phyloP scores from a whole-genome alignment of 2,329 filamentous ascomycete genomes.

The Sporothrix brunneoviolacea region DNA sequence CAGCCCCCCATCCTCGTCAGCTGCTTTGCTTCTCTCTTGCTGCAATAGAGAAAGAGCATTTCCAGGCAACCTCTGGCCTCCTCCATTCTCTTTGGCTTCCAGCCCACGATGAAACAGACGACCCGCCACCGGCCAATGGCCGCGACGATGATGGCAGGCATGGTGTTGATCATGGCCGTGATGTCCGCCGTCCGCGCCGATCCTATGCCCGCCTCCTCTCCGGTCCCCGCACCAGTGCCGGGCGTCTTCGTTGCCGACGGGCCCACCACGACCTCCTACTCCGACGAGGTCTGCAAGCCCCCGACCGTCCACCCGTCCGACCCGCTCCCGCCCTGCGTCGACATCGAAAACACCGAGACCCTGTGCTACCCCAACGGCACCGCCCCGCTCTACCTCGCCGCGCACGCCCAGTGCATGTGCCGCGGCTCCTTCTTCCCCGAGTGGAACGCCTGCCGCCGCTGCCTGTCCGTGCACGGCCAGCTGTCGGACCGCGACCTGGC shows the following conservation, averaged over 20 bases:
- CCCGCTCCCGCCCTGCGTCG: conserved; percentile 27
- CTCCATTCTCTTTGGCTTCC: not conserved
- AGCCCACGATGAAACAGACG: not conserved
- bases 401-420: conserved; percentile 33
- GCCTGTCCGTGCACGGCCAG: conserved; percentile 33
- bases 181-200: not conserved
- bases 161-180: not conserved
- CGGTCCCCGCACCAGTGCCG: not conserved
- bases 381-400: conserved; percentile 20
- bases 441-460: conserved; percentile 35
- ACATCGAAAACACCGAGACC: conserved; percentile 28
- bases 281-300: conserved; percentile 22
- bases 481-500: conserved; percentile 28
- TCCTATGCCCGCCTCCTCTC: not conserved
- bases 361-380: conserved; percentile 30
- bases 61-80: not conserved
- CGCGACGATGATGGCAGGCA: not conserved
- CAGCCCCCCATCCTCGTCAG: too few species aligned
- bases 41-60: too few species aligned
- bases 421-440: conserved; percentile 35
- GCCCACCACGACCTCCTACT: conserved; percentile 15
- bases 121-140: conserved; percentile 7
- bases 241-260: not conserved
- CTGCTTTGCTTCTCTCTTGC: too few species aligned
- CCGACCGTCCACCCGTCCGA: conserved; percentile 16